These are phyloP conservation scores for Colletotrichum nymphaeae DNA, from an alignment of 2,329 filamentous ascomycete genomes.

Conservation along the genomic window DNA sequence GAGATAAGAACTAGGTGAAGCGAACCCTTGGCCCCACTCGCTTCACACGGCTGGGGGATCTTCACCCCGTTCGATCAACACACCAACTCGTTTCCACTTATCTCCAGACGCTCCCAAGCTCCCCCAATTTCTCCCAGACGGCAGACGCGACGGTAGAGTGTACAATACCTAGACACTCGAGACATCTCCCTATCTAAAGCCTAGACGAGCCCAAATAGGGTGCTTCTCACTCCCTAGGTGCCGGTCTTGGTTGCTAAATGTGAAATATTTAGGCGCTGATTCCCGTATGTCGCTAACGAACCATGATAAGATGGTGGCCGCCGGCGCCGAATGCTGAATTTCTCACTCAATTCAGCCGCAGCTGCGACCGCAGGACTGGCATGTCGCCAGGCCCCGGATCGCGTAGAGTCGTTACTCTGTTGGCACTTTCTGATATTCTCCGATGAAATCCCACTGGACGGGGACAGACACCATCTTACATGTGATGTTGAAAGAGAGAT, in stretches of 20 bases:
- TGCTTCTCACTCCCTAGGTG: not conserved
- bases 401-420: not conserved
- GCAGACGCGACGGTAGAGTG: not conserved
- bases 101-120: not conserved
- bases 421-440: not conserved
- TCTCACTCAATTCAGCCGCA: not conserved
- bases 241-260: not conserved
- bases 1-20: slow-evolving; percentile 17
- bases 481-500: not conserved
- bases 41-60: slow-evolving; percentile 20
- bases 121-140: not conserved
- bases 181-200: not conserved
- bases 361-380: not conserved
- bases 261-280: not conserved
- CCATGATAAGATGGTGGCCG: not conserved
- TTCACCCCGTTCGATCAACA: not conserved
- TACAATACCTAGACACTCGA: not conserved
- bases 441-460: not conserved
- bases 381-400: not conserved
- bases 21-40: slow-evolving; percentile 15
- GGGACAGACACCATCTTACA: not conserved
- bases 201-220: not conserved
- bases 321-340: not conserved
- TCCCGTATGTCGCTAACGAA: not conserved
- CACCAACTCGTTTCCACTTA: slow-evolving; percentile 15